These are phyloP conservation scores for Ganoderma boninense DNA, from an alignment of 1,284 basidiomycete species.

Conservation along the genomic window DNA sequence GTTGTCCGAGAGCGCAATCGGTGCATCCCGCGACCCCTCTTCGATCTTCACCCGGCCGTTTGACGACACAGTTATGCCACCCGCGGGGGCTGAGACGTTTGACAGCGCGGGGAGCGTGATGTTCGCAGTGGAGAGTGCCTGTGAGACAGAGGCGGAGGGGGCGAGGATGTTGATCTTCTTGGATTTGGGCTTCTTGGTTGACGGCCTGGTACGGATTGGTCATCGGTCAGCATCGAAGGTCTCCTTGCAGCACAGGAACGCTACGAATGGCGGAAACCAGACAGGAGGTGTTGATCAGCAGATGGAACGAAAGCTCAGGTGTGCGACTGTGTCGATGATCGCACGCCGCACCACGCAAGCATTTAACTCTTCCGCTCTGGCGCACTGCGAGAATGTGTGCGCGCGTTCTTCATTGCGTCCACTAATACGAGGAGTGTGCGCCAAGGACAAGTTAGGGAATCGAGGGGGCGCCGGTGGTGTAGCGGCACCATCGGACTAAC, in stretches of 20 bases:
- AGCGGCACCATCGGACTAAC: no score
- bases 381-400: not conserved
- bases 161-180: constrained; percentile 54
- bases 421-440: not conserved
- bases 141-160: constrained; percentile 40
- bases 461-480: no score
- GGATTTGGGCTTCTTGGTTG: constrained; percentile 75
- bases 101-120: constrained; percentile 36
- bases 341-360: no score
- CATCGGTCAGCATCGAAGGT: not conserved
- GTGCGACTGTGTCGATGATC: not conserved
- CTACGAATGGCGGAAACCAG: not conserved
- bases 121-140: constrained; percentile 42
- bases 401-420: not conserved
- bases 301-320: not conserved
- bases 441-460: not conserved
- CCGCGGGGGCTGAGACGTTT: constrained; percentile 32
- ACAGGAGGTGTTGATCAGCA: not conserved
- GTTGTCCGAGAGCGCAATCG: constrained; percentile 55
- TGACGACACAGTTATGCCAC: constrained; percentile 19
- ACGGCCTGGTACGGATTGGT: constrained; percentile 43
- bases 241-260: not conserved
- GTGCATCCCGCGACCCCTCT: constrained; percentile 56
- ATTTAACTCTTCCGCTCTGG: not conserved
- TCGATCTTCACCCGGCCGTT: constrained; percentile 31